Evolutionary conservation across 495 filamentous ascomycete genomes (phyloP).

Genomic region (Clohesyomyces aquaticus): DNA sequence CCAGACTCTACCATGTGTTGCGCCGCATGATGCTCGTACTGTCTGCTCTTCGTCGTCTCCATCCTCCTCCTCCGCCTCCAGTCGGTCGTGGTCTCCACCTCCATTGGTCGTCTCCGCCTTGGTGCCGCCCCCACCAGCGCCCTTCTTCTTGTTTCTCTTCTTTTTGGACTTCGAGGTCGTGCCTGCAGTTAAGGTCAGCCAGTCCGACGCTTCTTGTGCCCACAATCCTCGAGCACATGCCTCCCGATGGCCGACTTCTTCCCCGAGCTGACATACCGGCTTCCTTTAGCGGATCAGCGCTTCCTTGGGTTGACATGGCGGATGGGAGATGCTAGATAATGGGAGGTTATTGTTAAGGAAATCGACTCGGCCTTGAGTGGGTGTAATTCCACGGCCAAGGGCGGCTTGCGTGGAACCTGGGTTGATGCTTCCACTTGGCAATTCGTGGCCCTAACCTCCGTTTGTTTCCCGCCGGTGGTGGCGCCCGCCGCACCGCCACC

Average conservation of each 20-base stretch:
- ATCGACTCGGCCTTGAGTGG: not conserved
- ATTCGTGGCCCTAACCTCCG: conserved; percentile 30
- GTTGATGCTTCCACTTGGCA: conserved; percentile 28
- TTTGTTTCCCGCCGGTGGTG: conserved; percentile 17
- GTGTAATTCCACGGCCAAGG: not conserved
- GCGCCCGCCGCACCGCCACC: not conserved
- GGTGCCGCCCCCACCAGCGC: conserved; percentile 29
- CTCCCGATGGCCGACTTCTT: not conserved
- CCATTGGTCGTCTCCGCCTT: conserved; percentile 35
- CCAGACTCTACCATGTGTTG: conserved; percentile 1
- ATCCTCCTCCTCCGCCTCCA: conserved; percentile 42
- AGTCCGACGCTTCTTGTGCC: conserved; percentile 3
- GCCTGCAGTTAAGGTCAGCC: conserved; percentile 11
- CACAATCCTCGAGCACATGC: not conserved
- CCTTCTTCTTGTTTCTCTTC: conserved; percentile 49
- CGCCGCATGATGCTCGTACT: conserved; percentile 24
- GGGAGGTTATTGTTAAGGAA: not conserved
- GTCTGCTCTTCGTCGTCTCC: conserved; percentile 40
- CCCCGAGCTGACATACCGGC: conserved; percentile 23
- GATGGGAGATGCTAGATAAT: not conserved
- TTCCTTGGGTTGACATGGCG: conserved; percentile 20
- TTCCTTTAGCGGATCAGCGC: conserved; percentile 23
- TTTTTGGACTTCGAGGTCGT: conserved; percentile 42
- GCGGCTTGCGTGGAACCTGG: conserved; percentile 7
- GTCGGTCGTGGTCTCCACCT: conserved; percentile 20